Base-by-base conservation (phyloP, 2,329 filamentous ascomycete species). In the Ceratocystis alfenasii region DNA sequence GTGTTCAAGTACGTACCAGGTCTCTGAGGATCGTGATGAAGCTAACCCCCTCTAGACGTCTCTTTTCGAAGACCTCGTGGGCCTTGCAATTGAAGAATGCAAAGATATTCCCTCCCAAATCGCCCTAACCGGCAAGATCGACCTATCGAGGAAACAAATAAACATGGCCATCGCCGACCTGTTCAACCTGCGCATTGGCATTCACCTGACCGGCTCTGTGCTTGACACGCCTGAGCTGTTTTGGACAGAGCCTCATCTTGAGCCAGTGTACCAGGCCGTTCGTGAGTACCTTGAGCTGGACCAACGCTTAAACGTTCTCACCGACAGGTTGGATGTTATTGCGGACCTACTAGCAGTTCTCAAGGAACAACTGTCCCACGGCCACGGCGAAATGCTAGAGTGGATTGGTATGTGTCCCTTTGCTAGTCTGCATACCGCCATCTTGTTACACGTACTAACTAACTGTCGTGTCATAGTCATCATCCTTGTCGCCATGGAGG, bases 161-260 rank as follows among this genome's bases (percentile, higher is more conserved):
- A 97, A 97, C 79, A 97, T 97, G 92, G 92, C 97, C 76, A 96
- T 99, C 68, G 94, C 94, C 74, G 92, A 99, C 78, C 84, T 99
- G 65, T 99, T 99, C 76, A 97, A 99, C 73, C 79, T 99, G 41
- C 86, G 94, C 68, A 97, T 99, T 78, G 96, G 94, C 75, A 97
- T 99, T 72, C 95, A 99, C 76, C 82, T 99, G 63, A 96, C 97
- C 75, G 94, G 94, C 44, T 95, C 90, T 36, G 92, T 99, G 5
- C 86, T 99, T 48, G 94, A 99, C 75, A 95, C 92, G 8, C 94
- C 94, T 0, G 94, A 99, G 77, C 82, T 99, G 53, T 97, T 99
- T 82, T 99, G 94, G 94, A 89, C 93, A 41, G 94, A 99, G 76
- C 94, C 94, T 7, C 92, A 96, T 75, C 82, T 99, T 5, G 94